A percentile compares a stretch with the other conserved stretches of the same genome.
These are phyloP conservation scores for Neostapfia colusana DNA, from an alignment of 176 grass and related monocot genomes.

Conservation along the genomic window DNA sequence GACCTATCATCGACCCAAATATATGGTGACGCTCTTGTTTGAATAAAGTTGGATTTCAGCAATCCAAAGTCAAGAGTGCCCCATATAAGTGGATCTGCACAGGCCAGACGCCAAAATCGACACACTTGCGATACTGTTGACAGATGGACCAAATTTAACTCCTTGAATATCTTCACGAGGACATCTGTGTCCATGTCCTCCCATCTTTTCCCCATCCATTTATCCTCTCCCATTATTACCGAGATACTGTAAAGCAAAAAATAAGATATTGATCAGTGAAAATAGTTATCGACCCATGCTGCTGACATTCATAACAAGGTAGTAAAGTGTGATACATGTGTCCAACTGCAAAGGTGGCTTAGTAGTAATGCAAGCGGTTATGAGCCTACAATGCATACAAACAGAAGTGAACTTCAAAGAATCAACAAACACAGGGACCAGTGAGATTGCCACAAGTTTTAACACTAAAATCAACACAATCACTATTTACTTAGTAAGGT, in stretches of 20 bases:
- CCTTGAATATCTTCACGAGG: slow-evolving; percentile 95
- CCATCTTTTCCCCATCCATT: slow-evolving; percentile 80
- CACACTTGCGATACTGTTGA: slow-evolving; percentile 86
- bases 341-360: not conserved
- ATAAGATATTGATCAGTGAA: slow-evolving; percentile 25
- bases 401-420: slow-evolving; percentile 10
- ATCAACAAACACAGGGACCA: slow-evolving; percentile 7
- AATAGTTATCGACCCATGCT: slow-evolving; percentile 1
- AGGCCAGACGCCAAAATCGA: slow-evolving; percentile 72
- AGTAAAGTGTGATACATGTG: not conserved
- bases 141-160: slow-evolving; percentile 85
- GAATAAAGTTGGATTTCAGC: slow-evolving; percentile 87
- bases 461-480: not conserved
- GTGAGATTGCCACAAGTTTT: slow-evolving; percentile 2
- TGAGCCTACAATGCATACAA: not conserved
- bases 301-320: not conserved
- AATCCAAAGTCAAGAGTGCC: slow-evolving; percentile 78
- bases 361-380: not conserved
- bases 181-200: slow-evolving; percentile 99
- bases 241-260: slow-evolving; percentile 39
- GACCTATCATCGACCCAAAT: slow-evolving; percentile 91
- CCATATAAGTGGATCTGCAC: slow-evolving; percentile 97
- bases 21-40: slow-evolving; percentile 80
- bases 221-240: slow-evolving; percentile 72
- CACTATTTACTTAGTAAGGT: slow-evolving; percentile 1